phyloP scores from a whole-genome alignment of 176 grass and related monocot genomes.

The Avena sativa region DNA sequence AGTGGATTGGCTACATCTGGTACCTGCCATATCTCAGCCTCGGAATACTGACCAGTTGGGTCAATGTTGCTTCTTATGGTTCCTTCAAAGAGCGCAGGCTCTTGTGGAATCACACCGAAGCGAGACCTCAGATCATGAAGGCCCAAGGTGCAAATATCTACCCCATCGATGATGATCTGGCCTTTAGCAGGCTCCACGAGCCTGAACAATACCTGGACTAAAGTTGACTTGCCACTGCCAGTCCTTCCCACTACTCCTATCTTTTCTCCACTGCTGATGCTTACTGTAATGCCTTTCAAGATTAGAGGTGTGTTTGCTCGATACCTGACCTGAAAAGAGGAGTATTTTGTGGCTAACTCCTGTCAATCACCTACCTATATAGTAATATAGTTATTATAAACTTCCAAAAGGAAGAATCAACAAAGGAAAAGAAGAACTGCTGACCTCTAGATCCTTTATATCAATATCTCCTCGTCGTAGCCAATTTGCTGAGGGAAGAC shows the following conservation, averaged over 20 bases:
- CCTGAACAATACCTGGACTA: constrained; percentile 90
- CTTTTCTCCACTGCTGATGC: constrained; percentile 73
- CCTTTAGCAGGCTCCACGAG: constrained; percentile 80
- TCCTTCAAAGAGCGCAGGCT: constrained; percentile 94
- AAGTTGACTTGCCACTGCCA: constrained; percentile 92
- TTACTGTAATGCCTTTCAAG: constrained; percentile 84
- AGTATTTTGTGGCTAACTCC: constrained; percentile 5
- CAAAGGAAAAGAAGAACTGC: neutral
- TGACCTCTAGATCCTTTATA: constrained; percentile 84
- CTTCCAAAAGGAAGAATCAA: neutral
- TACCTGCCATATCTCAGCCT: constrained; percentile 97
- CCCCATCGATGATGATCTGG: constrained; percentile 70
- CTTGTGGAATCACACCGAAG: constrained; percentile 95
- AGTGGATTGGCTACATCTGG: neutral
- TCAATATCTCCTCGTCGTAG: constrained; percentile 68
- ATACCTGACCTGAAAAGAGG: constrained; percentile 75
- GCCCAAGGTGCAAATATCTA: constrained; percentile 78
- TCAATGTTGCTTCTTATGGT: constrained; percentile 93
- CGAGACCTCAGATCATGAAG: constrained; percentile 94
- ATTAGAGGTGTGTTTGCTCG: constrained; percentile 83
- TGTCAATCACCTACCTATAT: neutral
- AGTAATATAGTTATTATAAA: neutral
- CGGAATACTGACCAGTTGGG: constrained; percentile 79
- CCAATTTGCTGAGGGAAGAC: constrained; percentile 70
- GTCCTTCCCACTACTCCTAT: constrained; percentile 92